Conservation (phyloP, 2,329 filamentous ascomycete genomes). For the Hypoxylon sp. region DNA sequence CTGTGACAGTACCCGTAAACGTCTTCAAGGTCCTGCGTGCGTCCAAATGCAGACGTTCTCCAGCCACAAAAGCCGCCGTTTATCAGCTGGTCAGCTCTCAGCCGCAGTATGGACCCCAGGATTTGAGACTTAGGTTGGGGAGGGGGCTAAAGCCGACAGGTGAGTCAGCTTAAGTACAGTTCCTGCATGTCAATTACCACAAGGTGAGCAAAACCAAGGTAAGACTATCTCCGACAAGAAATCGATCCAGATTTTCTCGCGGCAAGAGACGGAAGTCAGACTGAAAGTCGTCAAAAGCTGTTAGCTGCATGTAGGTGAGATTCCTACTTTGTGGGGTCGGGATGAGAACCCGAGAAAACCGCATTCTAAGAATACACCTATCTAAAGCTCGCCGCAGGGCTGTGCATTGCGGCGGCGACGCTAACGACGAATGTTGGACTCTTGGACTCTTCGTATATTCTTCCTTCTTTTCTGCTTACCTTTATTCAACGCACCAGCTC, state of each 20-base stretch:
- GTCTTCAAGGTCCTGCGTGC: constrained; percentile 8
- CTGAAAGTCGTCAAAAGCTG: background rate
- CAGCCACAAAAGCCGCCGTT: constrained; percentile 9
- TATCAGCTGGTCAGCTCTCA: constrained; percentile 28
- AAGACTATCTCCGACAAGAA: constrained; percentile 10
- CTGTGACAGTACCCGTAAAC: constrained; percentile 10
- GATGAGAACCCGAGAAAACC: constrained; percentile 7
- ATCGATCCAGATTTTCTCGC: constrained; percentile 5
- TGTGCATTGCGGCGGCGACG: constrained; percentile 1
- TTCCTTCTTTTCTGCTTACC: background rate
- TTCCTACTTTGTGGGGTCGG: constrained; percentile 27
- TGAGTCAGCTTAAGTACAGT: constrained; percentile 13
- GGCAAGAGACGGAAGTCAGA: constrained; percentile 7
- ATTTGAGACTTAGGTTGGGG: constrained; percentile 11
- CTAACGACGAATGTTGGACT: background rate
- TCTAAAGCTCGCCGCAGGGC: constrained; percentile 6
- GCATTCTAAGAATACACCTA: constrained; percentile 33
- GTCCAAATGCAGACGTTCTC: constrained; percentile 23
- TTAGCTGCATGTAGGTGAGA: constrained; percentile 1
- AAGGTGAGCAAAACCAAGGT: background rate
- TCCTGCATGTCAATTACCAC: constrained; percentile 8
- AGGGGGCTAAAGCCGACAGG: constrained; percentile 19
- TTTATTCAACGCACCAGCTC: background rate
- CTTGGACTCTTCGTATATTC: background rate
- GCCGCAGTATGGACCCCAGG: constrained; percentile 28